Evolutionary conservation across 768 basidiomycete species (phyloP).

Genomic region (Tulasnella sp.): DNA sequence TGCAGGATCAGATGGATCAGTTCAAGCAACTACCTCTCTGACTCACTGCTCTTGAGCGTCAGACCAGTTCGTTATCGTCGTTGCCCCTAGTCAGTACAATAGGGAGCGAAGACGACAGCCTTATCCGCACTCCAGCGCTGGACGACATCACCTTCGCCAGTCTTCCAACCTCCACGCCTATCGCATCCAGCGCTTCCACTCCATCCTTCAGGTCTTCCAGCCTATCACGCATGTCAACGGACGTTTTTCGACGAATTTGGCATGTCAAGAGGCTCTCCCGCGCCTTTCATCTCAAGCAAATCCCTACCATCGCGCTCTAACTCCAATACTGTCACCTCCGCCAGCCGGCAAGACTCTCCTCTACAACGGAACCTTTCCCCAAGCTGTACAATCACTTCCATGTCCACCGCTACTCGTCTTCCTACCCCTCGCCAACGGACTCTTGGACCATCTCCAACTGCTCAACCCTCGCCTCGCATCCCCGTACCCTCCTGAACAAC

Average conservation of each 20-base stretch:
- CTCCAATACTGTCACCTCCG: neutral
- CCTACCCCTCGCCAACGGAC: constrained; percentile 44
- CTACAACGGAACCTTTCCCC: constrained; percentile 37
- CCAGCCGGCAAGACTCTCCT: constrained; percentile 32
- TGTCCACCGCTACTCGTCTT: constrained; percentile 40
- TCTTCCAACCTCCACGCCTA: constrained; percentile 21
- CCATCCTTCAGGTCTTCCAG: neutral
- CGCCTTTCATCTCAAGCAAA: neutral
- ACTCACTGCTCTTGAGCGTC: constrained; percentile 18
- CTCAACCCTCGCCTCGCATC: constrained; percentile 26
- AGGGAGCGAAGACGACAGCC: constrained; percentile 13
- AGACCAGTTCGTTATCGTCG: constrained; percentile 21
- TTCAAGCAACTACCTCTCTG: constrained; percentile 5
- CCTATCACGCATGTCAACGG: neutral
- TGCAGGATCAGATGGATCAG: constrained; percentile 51
- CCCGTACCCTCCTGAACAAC: constrained; percentile 19
- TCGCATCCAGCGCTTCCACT: neutral
- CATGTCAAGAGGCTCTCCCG: neutral
- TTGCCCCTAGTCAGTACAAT: constrained; percentile 1
- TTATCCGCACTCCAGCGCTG: constrained; percentile 49
- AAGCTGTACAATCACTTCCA: constrained; percentile 30
- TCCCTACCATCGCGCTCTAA: neutral
- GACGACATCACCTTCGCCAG: constrained; percentile 44
- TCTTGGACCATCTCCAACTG: constrained; percentile 35
- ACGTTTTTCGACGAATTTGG: constrained; percentile 10